phyloP scores from a whole-genome alignment of 148 eudicot species.

The Chenopodium formosanum region DNA sequence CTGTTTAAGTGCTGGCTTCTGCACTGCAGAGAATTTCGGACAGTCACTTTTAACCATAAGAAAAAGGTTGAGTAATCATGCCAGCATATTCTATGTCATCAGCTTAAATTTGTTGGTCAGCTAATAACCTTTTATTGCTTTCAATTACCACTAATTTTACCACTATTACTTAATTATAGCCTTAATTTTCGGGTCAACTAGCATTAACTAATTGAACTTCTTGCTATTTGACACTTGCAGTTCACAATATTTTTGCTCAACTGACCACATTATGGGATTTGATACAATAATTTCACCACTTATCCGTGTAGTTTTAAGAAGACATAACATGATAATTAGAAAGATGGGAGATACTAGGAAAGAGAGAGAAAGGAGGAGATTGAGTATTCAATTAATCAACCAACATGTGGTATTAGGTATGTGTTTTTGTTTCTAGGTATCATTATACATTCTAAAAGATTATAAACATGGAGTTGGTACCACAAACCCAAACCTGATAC shows the following conservation, averaged over 20 bases:
- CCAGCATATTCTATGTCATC: neutral
- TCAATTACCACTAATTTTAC: neutral
- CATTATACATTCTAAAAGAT: neutral
- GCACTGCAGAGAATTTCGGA: neutral
- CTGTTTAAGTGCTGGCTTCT: neutral
- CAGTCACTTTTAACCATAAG: neutral
- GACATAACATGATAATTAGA: neutral
- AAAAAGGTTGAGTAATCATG: neutral
- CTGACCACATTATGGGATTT: neutral
- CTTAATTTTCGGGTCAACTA: neutral
- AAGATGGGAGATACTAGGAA: neutral
- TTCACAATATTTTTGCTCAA: neutral
- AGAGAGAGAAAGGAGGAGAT: neutral
- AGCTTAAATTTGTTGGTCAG: neutral
- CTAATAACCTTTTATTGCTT: neutral
- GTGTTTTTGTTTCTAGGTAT: neutral
- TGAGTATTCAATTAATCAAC: neutral
- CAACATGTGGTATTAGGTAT: too few species aligned
- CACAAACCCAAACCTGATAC: neutral
- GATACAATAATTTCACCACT: neutral
- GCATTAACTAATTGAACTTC: neutral
- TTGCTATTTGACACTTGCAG: neutral
- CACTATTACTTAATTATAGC: neutral
- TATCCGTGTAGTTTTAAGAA: neutral
- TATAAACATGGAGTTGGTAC: neutral